phyloP scores from a whole-genome alignment of 2,329 filamentous ascomycete genomes.

The Pseudogymnoascus sp. region DNA sequence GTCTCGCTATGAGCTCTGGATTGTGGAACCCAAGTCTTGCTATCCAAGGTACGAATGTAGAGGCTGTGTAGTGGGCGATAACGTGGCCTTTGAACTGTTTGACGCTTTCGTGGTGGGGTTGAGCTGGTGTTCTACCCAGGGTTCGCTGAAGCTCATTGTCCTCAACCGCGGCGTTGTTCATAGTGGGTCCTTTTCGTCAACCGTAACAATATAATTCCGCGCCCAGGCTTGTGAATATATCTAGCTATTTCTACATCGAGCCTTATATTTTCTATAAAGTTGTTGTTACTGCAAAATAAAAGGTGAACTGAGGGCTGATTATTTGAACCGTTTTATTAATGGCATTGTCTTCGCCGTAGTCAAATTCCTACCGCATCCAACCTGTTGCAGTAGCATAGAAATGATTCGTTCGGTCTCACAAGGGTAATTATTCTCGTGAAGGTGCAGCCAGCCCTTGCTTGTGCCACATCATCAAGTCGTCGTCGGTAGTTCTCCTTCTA shows the following conservation, averaged over 20 bases:
- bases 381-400: neutral
- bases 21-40: neutral
- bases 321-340: neutral
- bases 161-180: neutral
- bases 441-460: neutral
- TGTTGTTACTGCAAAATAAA: neutral
- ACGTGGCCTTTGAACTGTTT: neutral
- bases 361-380: neutral
- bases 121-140: neutral
- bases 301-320: neutral
- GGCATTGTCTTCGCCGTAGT: neutral
- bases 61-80: neutral
- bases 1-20: neutral
- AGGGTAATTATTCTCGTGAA: neutral
- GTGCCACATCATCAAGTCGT: neutral
- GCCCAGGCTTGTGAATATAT: neutral
- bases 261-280: neutral
- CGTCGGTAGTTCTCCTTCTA: neutral
- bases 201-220: constrained; percentile 3
- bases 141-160: constrained; percentile 5
- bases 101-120: constrained; percentile 1
- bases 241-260: neutral
- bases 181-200: constrained; percentile 4
- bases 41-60: neutral
- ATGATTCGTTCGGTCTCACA: neutral